Evolutionary conservation across 768 basidiomycete species (phyloP).

Genomic region (Zangia roseola): DNA sequence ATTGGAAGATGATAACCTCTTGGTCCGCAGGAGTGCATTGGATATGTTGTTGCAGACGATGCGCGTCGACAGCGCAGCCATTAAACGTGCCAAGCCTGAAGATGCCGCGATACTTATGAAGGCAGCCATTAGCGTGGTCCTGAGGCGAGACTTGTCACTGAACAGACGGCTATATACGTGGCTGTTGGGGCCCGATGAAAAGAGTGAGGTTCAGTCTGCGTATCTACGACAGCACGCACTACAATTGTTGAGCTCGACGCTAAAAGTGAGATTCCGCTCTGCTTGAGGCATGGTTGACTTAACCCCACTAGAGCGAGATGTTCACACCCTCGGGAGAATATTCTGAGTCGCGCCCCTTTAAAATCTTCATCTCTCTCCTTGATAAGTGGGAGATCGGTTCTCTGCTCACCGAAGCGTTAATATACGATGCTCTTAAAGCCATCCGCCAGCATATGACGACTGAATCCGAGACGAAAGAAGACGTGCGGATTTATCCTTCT

Average conservation of each 20-base stretch:
- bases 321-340: conserved; percentile 67
- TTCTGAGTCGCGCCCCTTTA: conserved; percentile 84
- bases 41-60: conserved; percentile 82
- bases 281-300: conserved; percentile 11
- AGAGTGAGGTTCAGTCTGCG: conserved; percentile 66
- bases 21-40: conserved; percentile 83
- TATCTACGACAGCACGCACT: conserved; percentile 72
- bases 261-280: conserved; percentile 51
- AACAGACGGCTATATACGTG: conserved; percentile 92
- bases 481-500: conserved; percentile 43
- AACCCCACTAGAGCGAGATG: conserved; percentile 65
- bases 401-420: conserved; percentile 71
- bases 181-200: conserved; percentile 84
- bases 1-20: conserved; percentile 89
- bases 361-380: conserved; percentile 90
- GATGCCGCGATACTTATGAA: conserved; percentile 85
- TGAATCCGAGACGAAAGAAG: conserved; percentile 53
- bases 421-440: conserved; percentile 77
- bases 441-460: conserved; percentile 56
- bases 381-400: conserved; percentile 98
- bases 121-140: conserved; percentile 82
- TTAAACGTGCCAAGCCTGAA: conserved; percentile 64
- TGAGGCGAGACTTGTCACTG: conserved; percentile 88
- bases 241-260: conserved; percentile 64
- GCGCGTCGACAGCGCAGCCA: conserved; percentile 66